Base-by-base conservation (phyloP, 202 grass and related monocot genomes). In the Thinopyrum obtusiflorum region DNA sequence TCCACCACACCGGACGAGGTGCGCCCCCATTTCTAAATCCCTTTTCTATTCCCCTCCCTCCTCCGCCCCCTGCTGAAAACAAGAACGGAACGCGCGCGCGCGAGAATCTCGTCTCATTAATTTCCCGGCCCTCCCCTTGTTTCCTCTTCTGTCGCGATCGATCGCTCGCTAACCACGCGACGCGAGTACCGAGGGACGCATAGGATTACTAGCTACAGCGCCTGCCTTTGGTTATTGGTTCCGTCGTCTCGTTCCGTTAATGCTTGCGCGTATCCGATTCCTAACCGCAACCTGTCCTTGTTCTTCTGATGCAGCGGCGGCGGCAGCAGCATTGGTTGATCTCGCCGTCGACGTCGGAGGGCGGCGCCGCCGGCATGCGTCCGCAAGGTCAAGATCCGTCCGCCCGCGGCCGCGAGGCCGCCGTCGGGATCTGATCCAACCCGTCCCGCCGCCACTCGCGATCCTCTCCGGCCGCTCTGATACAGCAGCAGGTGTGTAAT, bases 1-100 rank as follows among this genome's bases (percentile, higher is more conserved):
- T 51, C 71, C 70, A 73, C 21, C 83, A 68, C 83, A 25, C 86
- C 89, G 89, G 83, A 80, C 89, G 82, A 91, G 79, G 72, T 88
- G 81, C 71, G 33, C 53, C 49, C 79, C 79, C 59, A 83, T 89
- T 80, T 70, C 67, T 73, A 66, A 65, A 65, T 85, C 61, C 47
- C 27, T 71, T 65, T 6, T 89, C 61, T 35, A 36, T 76, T 49
- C 5, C 15, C 47, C 47, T 18, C 39, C 13, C 44, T 0, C 47
- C 47, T 11, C 40, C 46, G 0, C 15, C 15, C 47, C 14, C 49
- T 1, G 49, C 49, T 53, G 49, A 53, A 53, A 53, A 53, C 49
- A 20, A 53, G 49, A 53, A 53, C 47, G 47, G 46, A 49, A 49
- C 15, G 49, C 49, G 49, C 47, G 47, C 0, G 47, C 17, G 49